Evolutionary conservation across 139 green algal genomes (phyloP).

Genomic region (Tetraselmis striata): DNA sequence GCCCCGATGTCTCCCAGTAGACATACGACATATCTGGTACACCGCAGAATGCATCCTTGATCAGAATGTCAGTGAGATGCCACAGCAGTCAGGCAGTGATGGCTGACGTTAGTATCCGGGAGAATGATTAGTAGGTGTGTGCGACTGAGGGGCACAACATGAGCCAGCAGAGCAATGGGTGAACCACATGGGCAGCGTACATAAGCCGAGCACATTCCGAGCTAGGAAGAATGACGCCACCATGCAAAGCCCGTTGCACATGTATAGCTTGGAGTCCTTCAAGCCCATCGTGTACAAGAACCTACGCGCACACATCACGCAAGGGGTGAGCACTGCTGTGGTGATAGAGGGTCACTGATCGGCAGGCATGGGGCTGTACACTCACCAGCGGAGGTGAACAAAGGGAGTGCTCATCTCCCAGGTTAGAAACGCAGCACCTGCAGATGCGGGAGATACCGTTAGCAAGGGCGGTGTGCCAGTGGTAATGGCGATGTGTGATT

Average conservation of each 20-base stretch:
- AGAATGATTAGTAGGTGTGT: constrained; percentile 12
- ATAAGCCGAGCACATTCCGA: constrained; percentile 27
- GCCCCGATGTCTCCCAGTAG: constrained; percentile 1
- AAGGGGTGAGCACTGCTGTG: too few species aligned
- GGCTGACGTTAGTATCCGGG: not conserved
- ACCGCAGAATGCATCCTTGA: too few species aligned
- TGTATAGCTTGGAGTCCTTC: constrained; percentile 22
- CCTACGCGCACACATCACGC: not conserved
- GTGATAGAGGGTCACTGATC: too few species aligned
- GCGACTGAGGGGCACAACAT: constrained; percentile 19
- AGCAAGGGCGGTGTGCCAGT: too few species aligned
- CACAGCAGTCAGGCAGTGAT: too few species aligned
- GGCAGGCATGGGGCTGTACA: too few species aligned
- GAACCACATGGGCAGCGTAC: not conserved
- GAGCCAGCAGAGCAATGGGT: not conserved
- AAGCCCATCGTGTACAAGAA: constrained; percentile 35
- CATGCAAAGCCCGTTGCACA: constrained; percentile 38
- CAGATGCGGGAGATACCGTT: not conserved
- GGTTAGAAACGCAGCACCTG: constrained; percentile 43
- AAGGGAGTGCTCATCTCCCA: constrained; percentile 52
- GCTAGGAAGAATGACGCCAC: constrained; percentile 27
- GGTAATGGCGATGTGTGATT: too few species aligned
- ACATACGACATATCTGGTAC: constrained; percentile 9
- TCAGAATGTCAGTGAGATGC: not conserved
- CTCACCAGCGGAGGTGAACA: constrained; percentile 40